Evolutionary conservation across 208 protist genomes (phyloP), one percentile per base, ranked within the genome.

Genomic region (Herpetomonas tarakana): DNA sequence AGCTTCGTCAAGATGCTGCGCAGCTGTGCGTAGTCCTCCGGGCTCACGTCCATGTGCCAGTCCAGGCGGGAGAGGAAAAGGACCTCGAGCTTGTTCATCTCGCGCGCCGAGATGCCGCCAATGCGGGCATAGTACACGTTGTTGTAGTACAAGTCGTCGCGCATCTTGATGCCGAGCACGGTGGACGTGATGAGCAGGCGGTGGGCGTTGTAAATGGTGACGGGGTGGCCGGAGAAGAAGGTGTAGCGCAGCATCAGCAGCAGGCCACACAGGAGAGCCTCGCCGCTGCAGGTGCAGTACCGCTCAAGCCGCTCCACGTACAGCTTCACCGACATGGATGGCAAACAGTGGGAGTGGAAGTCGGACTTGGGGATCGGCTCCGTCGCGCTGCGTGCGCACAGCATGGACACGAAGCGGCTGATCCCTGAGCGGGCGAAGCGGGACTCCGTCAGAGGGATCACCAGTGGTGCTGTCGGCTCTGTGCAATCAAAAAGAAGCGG

Each of bases 1-100:
- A 83, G 47, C 28, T 35, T 45, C 25, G 57, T 30, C 24, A 93
- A 47, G 49, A 93, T n/a, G 2, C 19, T 51, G 50, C 71, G 56
- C 26, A 91, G 66, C 45, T 39, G 44, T 30, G 49, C 64, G 65
- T 91, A 93, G 57, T 89, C 74, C 30, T 74, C 55, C 52, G 74
- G 71, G 44, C 70, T 56, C 35, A 91, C 68, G 60, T 74, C 72
- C 50, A 96, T 81, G 51, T 89, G 70, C 83, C 93, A 98, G 22
- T 84, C 72, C 7, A 97, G 61, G 21, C 68, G 55, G 19, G 62
- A 73, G 21, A 97, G 78, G 55, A 97, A 96, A 11, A 84, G 74
- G 24, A 97, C 21, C 65, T 98, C 94, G 2, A 98, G 75, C 46
- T 77, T 75, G 65, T 97, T 97, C 53, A 98, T 83, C 78, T 98